Base-by-base conservation (phyloP, 2,329 filamentous ascomycete genomes). In the Chalaropsis ovoidea region DNA sequence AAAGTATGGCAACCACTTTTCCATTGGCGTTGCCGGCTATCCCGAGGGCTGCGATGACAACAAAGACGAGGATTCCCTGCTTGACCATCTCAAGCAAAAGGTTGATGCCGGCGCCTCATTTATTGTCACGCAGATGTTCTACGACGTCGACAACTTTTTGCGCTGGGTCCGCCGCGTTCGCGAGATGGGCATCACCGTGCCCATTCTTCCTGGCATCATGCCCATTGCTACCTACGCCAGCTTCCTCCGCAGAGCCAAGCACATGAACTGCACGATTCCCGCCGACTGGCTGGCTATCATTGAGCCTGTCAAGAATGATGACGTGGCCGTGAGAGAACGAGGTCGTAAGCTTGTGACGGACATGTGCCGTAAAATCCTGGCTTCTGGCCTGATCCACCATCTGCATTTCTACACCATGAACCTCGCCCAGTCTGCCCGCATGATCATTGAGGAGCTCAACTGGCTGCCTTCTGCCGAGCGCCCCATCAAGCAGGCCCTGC, bases 381-480 rank as follows among this genome's bases (percentile, higher is more conserved):
- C 86, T 67, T 86, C 85, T 43, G 94, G 92, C 49, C 90, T 96
- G 70, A 82, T 85, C 69, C 91, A 96, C 74, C 68, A 69, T 47
- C 77, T 99, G 69, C 94, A 99, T 76, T 99, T 99, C 77, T 99
- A 99, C 79, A 99, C 94, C 68, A 99, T 99, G 94, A 99, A 99
- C 76, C 81, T 99, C 22, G 93, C 91, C 11, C 90, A 95, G 75
- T 89, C 94, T 62, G 96, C 93, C 1, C 87, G 88, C 71, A 92
- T 96, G 87, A 86, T 99, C 27, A 82, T 99, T 15, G 92, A 97
- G 71, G 92, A 96, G 75, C 81, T 99, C 27, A 81, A 86, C 64
- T 84, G 96, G 76, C 82, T 90, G 62, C 93, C 94, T 1, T 88
- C 88, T 22, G 80, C 84, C 7, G 85, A 88, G 69, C 86, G 87